These are phyloP conservation scores for Steccherinum ochraceum DNA, from an alignment of 768 basidiomycete genomes.

Conservation along the genomic window DNA sequence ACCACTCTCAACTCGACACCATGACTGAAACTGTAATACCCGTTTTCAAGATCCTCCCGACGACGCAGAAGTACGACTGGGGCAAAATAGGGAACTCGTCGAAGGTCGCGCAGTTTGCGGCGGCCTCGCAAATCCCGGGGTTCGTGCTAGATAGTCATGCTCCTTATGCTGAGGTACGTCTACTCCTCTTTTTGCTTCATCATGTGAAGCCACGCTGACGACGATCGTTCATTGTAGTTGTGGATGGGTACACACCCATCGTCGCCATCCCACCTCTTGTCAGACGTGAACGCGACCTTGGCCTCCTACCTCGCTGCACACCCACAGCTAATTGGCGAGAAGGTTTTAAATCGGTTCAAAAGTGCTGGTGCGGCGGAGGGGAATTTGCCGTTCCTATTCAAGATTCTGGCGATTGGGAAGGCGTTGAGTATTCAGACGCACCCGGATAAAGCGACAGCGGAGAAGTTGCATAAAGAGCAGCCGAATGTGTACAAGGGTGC, in stretches of 20 bases:
- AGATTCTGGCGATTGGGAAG: constrained; percentile 52
- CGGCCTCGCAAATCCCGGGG: constrained; percentile 49
- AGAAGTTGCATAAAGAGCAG: constrained; percentile 39
- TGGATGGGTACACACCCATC: constrained; percentile 99
- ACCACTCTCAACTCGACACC: not conserved
- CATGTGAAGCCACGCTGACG: not conserved
- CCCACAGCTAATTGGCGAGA: constrained; percentile 51
- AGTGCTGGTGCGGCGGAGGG: constrained; percentile 18
- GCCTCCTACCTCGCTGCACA: constrained; percentile 58
- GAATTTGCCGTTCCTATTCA: constrained; percentile 48
- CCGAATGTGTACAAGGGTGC: constrained; percentile 90
- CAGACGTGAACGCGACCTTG: constrained; percentile 42
- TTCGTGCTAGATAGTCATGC: constrained; percentile 63
- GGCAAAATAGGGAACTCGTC: constrained; percentile 77
- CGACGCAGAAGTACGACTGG: constrained; percentile 92
- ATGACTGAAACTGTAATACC: constrained; percentile 11
- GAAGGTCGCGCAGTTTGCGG: constrained; percentile 84
- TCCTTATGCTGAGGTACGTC: constrained; percentile 88
- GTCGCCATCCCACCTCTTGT: constrained; percentile 47
- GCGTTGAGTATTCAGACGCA: constrained; percentile 58
- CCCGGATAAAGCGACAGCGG: constrained; percentile 48
- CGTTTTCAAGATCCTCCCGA: constrained; percentile 79
- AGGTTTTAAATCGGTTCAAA: constrained; percentile 16
- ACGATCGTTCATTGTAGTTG: constrained; percentile 41
- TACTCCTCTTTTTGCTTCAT: not conserved